Conservation (phyloP, 2,329 filamentous ascomycete genomes). For the Phialophora verrucosa region DNA sequence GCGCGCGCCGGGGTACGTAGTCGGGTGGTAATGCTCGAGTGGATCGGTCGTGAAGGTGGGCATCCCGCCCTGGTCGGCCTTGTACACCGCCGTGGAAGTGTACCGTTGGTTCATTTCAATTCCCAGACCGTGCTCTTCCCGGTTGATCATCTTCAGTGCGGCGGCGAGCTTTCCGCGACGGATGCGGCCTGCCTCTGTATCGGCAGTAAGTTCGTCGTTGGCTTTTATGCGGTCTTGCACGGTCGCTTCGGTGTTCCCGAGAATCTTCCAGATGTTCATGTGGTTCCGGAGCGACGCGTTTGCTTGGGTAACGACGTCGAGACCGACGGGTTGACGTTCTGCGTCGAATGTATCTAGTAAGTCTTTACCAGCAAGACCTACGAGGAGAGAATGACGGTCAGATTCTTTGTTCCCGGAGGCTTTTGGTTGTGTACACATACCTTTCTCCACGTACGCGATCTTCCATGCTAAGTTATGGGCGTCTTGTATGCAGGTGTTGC, state of each 20-base stretch:
- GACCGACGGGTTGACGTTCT: constrained; percentile 46
- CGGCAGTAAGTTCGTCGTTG: constrained; percentile 50
- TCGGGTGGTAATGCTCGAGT: constrained; percentile 51
- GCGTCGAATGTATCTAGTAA: constrained; percentile 45
- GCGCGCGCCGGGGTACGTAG: constrained; percentile 63
- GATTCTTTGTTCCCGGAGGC: background rate
- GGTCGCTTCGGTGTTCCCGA: constrained; percentile 52
- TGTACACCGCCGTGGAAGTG: constrained; percentile 49
- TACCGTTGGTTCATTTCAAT: constrained; percentile 66
- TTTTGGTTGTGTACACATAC: constrained; percentile 37
- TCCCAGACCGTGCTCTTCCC: constrained; percentile 62
- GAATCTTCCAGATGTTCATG: constrained; percentile 50
- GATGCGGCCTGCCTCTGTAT: constrained; percentile 46
- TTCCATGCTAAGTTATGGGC: constrained; percentile 49
- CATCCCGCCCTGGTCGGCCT: constrained; percentile 48
- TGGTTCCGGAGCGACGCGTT: constrained; percentile 64
- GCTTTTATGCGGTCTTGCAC: constrained; percentile 48
- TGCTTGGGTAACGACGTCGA: constrained; percentile 57
- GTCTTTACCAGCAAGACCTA: constrained; percentile 22
- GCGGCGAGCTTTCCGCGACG: constrained; percentile 50
- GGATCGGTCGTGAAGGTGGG: constrained; percentile 45
- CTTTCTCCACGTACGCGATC: constrained; percentile 42
- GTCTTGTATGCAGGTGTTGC: constrained; percentile 48
- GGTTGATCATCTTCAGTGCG: constrained; percentile 51
- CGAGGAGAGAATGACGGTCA: background rate